phyloP scores from a whole-genome alignment of 441 rosid species.

The Eutrema salsugineum region DNA sequence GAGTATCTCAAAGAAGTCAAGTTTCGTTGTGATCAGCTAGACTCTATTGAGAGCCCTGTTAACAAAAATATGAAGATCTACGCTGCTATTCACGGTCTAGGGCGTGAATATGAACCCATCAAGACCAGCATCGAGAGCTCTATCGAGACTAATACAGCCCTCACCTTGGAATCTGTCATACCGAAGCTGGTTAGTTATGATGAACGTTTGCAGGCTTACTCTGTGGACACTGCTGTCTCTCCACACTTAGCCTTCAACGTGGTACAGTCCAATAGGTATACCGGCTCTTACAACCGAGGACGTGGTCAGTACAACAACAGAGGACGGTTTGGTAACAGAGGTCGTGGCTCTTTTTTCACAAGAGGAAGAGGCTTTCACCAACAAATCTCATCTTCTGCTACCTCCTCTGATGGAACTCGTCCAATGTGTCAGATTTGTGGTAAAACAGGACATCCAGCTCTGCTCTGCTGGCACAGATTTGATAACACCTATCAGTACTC shows the following conservation, averaged over 20 bases:
- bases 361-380: neutral
- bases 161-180: neutral
- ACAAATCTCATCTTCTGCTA: neutral
- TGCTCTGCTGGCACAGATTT: neutral
- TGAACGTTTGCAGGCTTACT: neutral
- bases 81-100: neutral
- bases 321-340: no score
- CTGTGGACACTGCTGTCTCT: fast-evolving
- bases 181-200: neutral
- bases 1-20: neutral
- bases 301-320: no score
- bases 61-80: neutral
- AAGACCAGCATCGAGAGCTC: neutral
- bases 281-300: no score
- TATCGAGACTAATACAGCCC: fast-evolving
- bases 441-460: neutral
- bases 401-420: no score
- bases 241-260: neutral
- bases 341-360: fast-evolving
- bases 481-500: neutral
- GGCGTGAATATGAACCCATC: neutral
- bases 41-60: neutral
- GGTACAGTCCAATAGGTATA: fast-evolving
- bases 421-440: neutral
- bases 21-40: fast-evolving